Evolutionary conservation across 139 green algal species (phyloP), one percentile per base, ranked within the genome.

Genomic region (Bryopsis sp.): DNA sequence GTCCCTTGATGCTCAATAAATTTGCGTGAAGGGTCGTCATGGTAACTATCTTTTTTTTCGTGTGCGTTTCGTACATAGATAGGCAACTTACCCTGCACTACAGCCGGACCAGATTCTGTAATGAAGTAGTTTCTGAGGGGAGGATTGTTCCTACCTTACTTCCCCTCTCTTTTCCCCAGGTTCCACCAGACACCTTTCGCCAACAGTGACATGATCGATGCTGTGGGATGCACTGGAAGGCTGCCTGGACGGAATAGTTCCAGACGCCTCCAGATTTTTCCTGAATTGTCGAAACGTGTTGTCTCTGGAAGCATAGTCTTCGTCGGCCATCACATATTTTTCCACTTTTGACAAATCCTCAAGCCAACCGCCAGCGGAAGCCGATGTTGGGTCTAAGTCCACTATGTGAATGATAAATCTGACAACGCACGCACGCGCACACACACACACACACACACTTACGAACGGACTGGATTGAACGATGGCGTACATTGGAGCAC

Each of bases 271-370:
- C 62, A 69, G 39, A 36, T 36, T n/a, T 54, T 69, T 54, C 39
- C 54, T 69, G 37, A 69, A 69, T 57, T 89, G 84, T 26, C 85
- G 78, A 79, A 95, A 97, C 1, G 92, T 96, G 60, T 95, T 92
- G 50, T 97, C 92, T 8, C 91, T 73, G 58, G 79, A 75, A 39
- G 82, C 70, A 66, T 99, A 99, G 7, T 86, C 92, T 59, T 95
- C 90, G 36, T 99, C 95, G 34, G 83, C 92, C 78, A 99, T 97
- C 1, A 81, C 79, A 62, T 97, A 99, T 84, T 99, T 99, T 37
- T 95, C 72, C 39, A 99, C 93, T 67, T 97, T 88, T 47, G 71
- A 86, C 0, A 83, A 84, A 78, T 99, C 95, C 73, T 99, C 95
- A 70, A 99, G 83, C 91, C 93, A 97, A 5, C 93, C 92, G 54